Conservation (phyloP, 73 alveolate species). For the Symbiodinium natans region DNA sequence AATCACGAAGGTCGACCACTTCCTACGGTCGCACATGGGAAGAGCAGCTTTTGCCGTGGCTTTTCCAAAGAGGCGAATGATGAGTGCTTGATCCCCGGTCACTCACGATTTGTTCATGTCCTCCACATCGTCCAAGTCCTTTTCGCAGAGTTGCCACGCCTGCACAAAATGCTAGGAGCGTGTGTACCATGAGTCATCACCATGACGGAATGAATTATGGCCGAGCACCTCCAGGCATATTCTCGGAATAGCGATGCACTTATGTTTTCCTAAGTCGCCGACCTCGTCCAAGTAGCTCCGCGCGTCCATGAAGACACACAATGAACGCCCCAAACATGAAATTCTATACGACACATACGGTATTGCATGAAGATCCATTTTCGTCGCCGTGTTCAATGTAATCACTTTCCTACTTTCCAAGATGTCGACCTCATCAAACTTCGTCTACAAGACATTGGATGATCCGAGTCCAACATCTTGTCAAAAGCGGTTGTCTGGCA, state of each 20-base stretch:
- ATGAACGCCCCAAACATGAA: no score
- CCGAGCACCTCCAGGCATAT: not conserved
- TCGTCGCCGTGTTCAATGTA: no score
- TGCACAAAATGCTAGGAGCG: not conserved
- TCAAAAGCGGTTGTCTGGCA: no score
- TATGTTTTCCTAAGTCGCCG: not conserved
- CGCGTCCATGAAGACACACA: not conserved
- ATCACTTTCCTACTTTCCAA: no score
- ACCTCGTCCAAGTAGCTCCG: slow-evolving; percentile 6
- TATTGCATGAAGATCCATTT: no score
- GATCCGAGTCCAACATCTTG: no score
- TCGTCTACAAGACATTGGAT: no score
- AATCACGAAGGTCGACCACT: slow-evolving; percentile 1
- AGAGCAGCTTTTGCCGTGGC: not conserved
- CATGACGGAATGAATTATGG: no score
- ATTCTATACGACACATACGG: no score
- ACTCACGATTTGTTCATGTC: not conserved
- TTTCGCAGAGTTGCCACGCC: not conserved
- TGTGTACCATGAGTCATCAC: not conserved
- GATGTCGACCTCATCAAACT: no score
- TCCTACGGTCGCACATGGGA: not conserved
- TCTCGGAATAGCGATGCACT: not conserved
- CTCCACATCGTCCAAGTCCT: not conserved
- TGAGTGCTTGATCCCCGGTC: not conserved
- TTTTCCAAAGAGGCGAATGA: not conserved